These are phyloP conservation scores for Starmerella apis DNA, from an alignment of 805 yeast genomes.

Conservation along the genomic window DNA sequence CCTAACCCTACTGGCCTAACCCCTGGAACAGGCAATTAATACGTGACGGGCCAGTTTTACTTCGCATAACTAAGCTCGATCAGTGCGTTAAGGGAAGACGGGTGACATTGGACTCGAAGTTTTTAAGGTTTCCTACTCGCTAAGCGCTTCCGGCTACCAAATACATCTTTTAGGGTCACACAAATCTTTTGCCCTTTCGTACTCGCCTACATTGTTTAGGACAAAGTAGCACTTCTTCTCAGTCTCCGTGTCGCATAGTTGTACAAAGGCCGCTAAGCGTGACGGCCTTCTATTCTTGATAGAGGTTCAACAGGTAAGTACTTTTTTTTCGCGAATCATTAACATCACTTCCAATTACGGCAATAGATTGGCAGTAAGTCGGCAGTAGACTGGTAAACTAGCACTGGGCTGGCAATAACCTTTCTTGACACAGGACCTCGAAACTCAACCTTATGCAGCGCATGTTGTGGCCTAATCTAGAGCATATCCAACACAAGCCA, in stretches of 20 bases:
- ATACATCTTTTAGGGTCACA: background rate
- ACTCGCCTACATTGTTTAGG: background rate
- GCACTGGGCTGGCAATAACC: background rate
- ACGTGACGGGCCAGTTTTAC: slow-evolving; percentile 5
- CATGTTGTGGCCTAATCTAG: background rate
- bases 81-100: background rate
- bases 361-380: background rate
- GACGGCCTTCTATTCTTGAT: background rate
- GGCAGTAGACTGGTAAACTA: no score
- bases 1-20: slow-evolving; percentile 4
- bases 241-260: background rate
- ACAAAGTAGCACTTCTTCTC: background rate
- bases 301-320: background rate
- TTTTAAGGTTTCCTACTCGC: background rate
- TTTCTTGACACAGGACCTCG: background rate
- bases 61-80: slow-evolving; percentile 3
- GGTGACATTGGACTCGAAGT: background rate
- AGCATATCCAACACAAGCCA: background rate
- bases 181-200: background rate
- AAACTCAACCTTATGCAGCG: slow-evolving; percentile 4
- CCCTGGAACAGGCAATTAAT: slow-evolving; percentile 8
- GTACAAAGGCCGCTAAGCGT: background rate
- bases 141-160: background rate
- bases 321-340: background rate
- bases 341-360: background rate